phyloP scores from a whole-genome alignment of 2,329 filamentous ascomycete species.

The Stenocarpella maydis region DNA sequence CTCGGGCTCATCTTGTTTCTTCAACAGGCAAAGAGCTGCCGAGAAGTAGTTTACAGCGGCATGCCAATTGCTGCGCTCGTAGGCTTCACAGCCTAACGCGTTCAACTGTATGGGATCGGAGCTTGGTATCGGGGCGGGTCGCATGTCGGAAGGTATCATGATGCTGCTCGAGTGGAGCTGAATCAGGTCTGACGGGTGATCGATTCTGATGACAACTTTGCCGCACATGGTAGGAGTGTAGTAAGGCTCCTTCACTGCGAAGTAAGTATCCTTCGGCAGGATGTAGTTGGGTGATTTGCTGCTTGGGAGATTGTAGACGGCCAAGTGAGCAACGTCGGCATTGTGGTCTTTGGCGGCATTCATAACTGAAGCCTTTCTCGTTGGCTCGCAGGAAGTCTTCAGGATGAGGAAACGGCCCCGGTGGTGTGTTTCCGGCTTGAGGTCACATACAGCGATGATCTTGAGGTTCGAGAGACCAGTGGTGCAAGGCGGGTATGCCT shows the following conservation, averaged over 20 bases:
- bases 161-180: slow-evolving; percentile 35
- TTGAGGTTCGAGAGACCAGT: slow-evolving; percentile 22
- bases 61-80: not conserved
- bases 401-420: slow-evolving; percentile 33
- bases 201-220: slow-evolving; percentile 45
- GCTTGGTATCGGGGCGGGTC: rapidly evolving
- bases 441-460: slow-evolving; percentile 28
- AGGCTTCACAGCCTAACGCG: slow-evolving; percentile 29
- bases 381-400: slow-evolving; percentile 26
- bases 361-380: slow-evolving; percentile 18
- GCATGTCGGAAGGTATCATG: not conserved
- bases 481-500: slow-evolving; percentile 33
- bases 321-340: slow-evolving; percentile 78
- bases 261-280: slow-evolving; percentile 44
- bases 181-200: slow-evolving; percentile 47
- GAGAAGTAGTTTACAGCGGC: slow-evolving; percentile 19
- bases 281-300: slow-evolving; percentile 41
- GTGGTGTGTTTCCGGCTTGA: slow-evolving; percentile 36
- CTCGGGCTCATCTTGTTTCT: not conserved
- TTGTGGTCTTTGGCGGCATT: slow-evolving; percentile 76
- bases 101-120: not conserved
- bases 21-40: not conserved
- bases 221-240: slow-evolving; percentile 43
- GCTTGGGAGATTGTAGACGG: slow-evolving; percentile 58
- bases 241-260: slow-evolving; percentile 49